These are phyloP conservation scores for Lenzites betulinus DNA, from an alignment of 768 basidiomycete genomes.

Conservation along the genomic window DNA sequence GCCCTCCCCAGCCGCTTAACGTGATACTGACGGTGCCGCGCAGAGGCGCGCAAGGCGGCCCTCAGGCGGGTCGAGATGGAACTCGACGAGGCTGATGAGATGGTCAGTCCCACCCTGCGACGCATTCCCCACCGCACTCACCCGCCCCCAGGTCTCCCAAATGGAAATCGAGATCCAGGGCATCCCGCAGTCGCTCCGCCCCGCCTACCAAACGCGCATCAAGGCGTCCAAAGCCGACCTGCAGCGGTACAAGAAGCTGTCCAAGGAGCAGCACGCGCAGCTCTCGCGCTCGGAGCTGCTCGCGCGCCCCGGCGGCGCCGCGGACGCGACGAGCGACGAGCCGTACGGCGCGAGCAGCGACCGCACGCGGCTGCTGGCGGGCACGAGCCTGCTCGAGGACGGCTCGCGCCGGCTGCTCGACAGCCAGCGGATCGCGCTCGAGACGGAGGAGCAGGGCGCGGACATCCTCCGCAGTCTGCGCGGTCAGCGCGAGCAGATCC, in stretches of 20 bases:
- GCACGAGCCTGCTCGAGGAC: constrained; percentile 78
- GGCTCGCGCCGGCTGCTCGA: constrained; percentile 86
- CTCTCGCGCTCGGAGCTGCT: constrained; percentile 81
- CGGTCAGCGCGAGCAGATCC: constrained; percentile 90
- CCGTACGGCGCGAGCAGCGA: constrained; percentile 73
- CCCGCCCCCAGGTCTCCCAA: constrained; percentile 78
- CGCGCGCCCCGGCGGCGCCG: constrained; percentile 41
- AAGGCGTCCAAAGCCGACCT: constrained; percentile 75
- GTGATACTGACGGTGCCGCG: background rate
- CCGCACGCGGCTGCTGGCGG: constrained; percentile 76
- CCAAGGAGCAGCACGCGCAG: constrained; percentile 70
- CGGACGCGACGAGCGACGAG: constrained; percentile 63
- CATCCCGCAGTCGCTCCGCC: constrained; percentile 82
- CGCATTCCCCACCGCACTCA: background rate
- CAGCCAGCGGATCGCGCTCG: constrained; percentile 88
- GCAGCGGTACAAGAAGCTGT: constrained; percentile 75
- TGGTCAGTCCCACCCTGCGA: constrained; percentile 55
- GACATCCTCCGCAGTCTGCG: constrained; percentile 87
- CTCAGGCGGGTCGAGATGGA: constrained; percentile 91
- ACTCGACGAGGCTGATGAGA: constrained; percentile 97
- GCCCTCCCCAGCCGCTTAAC: background rate
- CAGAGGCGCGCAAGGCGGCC: constrained; percentile 81
- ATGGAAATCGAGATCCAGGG: constrained; percentile 99
- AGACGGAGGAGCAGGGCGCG: constrained; percentile 95
- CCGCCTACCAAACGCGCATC: constrained; percentile 76